A percentile compares a stretch with the other conserved stretches of the same genome.
phyloP scores from a whole-genome alignment of 2,329 filamentous ascomycete genomes.

The Aaosphaeria arxii region DNA sequence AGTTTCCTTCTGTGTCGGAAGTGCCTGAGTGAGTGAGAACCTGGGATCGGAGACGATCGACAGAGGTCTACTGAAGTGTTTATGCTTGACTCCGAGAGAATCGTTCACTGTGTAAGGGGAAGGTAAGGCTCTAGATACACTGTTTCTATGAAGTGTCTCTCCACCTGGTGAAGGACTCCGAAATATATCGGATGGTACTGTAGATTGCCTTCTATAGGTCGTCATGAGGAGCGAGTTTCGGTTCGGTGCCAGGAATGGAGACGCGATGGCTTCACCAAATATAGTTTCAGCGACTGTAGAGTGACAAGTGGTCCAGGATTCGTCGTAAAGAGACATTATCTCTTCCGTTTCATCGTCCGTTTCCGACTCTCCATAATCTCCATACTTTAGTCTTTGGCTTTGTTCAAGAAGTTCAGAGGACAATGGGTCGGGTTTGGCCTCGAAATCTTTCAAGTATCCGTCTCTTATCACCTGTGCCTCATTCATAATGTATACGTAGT shows the following conservation, averaged over 20 bases:
- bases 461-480: conserved; percentile 65
- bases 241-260: conserved; percentile 7
- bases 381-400: conserved; percentile 3
- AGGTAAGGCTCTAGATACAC: background rate
- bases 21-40: background rate
- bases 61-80: background rate
- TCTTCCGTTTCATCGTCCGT: conserved; percentile 12
- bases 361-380: conserved; percentile 5
- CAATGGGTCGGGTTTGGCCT: conserved; percentile 41
- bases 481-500: conserved; percentile 80
- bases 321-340: conserved; percentile 14
- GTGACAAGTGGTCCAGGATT: conserved; percentile 9
- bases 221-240: background rate
- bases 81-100: background rate
- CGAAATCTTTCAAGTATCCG: conserved; percentile 61
- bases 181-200: background rate
- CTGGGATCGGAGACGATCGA: background rate
- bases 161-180: background rate
- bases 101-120: background rate
- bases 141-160: background rate
- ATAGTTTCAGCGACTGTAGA: conserved; percentile 14
- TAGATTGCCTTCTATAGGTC: background rate
- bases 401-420: conserved; percentile 42
- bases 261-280: conserved; percentile 15
- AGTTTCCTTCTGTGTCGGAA: background rate